phyloP scores from a whole-genome alignment of 306 rosid species.

The Acacia melanoxylon region DNA sequence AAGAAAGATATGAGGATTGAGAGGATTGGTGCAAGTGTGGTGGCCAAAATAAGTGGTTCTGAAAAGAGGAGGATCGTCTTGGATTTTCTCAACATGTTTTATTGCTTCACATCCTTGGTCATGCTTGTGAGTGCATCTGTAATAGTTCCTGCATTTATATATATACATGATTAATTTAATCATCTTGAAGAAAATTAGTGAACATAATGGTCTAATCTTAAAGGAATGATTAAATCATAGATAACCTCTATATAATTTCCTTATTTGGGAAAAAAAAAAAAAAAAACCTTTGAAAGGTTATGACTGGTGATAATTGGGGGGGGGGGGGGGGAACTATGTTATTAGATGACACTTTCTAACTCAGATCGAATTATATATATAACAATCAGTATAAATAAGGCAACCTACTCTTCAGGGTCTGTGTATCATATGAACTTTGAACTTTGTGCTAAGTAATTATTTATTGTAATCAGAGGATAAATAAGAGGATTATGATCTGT shows the following conservation, averaged over 20 bases:
- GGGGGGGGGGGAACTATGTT: not conserved
- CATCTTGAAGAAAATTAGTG: not conserved
- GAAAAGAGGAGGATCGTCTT: slow-evolving; percentile 48
- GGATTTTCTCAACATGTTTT: slow-evolving; percentile 71
- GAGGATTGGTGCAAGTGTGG: slow-evolving; percentile 55
- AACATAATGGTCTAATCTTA: not conserved
- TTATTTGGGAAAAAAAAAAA: too few relatives aligned
- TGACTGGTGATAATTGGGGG: not conserved
- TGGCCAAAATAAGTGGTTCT: slow-evolving; percentile 53
- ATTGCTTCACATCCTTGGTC: slow-evolving; percentile 72
- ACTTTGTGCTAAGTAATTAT: not conserved
- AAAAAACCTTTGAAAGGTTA: not conserved
- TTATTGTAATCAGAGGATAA: not conserved
- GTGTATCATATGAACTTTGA: not conserved
- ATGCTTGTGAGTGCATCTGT: slow-evolving; percentile 70
- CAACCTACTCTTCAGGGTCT: not conserved
- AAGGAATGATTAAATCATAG: not conserved
- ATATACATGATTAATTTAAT: not conserved
- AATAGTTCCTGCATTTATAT: slow-evolving; percentile 57
- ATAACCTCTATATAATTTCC: not conserved
- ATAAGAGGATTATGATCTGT: not conserved
- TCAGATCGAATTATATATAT: too few relatives aligned
- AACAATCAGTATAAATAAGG: not conserved
- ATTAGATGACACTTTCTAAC: too few relatives aligned
- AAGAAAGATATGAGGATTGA: slow-evolving; percentile 45